A percentile compares a stretch with the other conserved stretches of the same genome.
These are phyloP conservation scores for Jaltomata sinuosa DNA, from an alignment of 257 asterid genomes.

Conservation along the genomic window DNA sequence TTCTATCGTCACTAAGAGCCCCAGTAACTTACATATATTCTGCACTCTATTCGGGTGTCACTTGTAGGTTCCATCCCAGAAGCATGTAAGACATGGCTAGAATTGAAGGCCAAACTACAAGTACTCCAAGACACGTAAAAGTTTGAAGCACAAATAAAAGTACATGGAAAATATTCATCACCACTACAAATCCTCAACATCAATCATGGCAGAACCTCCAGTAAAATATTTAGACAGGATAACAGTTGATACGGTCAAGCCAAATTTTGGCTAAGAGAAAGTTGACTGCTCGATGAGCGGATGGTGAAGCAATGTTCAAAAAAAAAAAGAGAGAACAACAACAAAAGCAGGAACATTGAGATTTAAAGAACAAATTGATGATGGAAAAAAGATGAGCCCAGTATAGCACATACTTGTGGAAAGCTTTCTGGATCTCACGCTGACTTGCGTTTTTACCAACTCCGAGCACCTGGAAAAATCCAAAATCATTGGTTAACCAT, in stretches of 20 bases:
- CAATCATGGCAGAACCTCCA: background rate
- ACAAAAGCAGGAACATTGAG: background rate
- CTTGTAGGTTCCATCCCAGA: background rate
- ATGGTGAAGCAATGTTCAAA: background rate
- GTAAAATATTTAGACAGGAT: background rate
- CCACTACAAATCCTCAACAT: background rate
- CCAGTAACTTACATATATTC: background rate
- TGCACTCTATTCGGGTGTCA: background rate
- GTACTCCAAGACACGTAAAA: background rate
- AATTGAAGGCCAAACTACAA: background rate
- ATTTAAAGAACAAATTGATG: background rate
- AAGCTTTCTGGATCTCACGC: slow-evolving; percentile 92
- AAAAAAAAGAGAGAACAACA: no score
- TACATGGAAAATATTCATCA: background rate
- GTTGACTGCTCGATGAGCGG: background rate
- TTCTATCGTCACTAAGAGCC: background rate
- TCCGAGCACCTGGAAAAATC: slow-evolving; percentile 59
- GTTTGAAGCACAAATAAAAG: background rate
- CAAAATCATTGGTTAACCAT: background rate
- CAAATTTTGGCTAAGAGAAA: background rate
- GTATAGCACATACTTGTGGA: slow-evolving; percentile 65
- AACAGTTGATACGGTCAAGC: background rate
- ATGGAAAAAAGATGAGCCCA: background rate
- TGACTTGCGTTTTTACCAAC: slow-evolving; percentile 71
- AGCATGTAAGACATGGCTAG: background rate